Percentiles rank a stretch among this genome's conserved stretches.
These are phyloP conservation scores for Nemania diffusa DNA, from an alignment of 2,329 filamentous ascomycete genomes.

Conservation along the genomic window DNA sequence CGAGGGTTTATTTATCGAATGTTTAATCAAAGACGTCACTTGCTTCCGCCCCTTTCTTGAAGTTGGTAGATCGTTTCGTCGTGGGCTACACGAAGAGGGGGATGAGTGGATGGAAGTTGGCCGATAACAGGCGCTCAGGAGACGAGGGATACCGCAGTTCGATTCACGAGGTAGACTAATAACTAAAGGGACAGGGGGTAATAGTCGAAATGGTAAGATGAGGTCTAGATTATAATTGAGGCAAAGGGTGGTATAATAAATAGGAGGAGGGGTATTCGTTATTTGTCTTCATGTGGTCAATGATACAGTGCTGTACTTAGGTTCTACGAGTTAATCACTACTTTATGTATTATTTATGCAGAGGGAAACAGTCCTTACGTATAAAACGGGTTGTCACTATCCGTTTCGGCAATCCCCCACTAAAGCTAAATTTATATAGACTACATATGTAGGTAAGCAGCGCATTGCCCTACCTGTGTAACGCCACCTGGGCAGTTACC, in stretches of 20 bases:
- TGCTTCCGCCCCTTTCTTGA: not conserved
- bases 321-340: no score
- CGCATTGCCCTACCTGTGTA: no score
- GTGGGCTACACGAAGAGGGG: not conserved
- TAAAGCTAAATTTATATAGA: not conserved
- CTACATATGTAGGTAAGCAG: no score
- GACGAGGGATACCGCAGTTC: not conserved
- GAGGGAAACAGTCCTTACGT: constrained; percentile 1
- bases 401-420: no score
- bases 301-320: not conserved
- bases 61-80: not conserved
- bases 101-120: not conserved
- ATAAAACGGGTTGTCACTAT: not conserved
- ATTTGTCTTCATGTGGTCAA: constrained; percentile 21
- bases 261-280: constrained; percentile 32
- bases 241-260: constrained; percentile 5
- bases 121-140: not conserved
- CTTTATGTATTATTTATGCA: constrained; percentile 16
- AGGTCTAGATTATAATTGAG: not conserved
- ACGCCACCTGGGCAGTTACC: no score
- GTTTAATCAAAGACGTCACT: not conserved
- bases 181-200: not conserved
- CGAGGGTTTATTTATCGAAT: not conserved
- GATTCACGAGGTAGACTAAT: not conserved
- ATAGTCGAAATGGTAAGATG: not conserved